These are phyloP conservation scores for Aspergillus wentii DNA, from an alignment of 495 filamentous ascomycete species.

Conservation along the genomic window DNA sequence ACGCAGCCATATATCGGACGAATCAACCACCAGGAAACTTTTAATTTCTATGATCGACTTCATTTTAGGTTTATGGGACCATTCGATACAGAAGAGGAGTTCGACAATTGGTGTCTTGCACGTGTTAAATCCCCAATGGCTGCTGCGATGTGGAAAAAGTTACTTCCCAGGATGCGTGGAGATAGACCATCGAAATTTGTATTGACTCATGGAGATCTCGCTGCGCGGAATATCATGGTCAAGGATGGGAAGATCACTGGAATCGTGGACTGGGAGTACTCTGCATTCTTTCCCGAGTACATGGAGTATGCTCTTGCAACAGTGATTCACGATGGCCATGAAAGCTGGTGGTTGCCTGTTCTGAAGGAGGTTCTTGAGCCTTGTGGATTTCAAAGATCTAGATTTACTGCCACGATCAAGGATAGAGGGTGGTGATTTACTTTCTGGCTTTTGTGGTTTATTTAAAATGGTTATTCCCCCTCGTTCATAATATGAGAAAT, in stretches of 20 bases:
- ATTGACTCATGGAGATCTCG: constrained; percentile 54
- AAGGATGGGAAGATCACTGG: constrained; percentile 34
- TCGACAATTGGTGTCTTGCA: constrained; percentile 9
- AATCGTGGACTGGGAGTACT: constrained; percentile 51
- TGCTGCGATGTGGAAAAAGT: constrained; percentile 5
- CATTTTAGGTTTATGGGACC: constrained; percentile 6
- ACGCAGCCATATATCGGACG: constrained; percentile 6
- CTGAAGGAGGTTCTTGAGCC: constrained; percentile 11
- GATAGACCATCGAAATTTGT: constrained; percentile 14
- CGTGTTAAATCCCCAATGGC: constrained; percentile 1
- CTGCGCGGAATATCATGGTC: constrained; percentile 51
- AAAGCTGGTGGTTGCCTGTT: constrained; percentile 11
- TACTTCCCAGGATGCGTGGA: constrained; percentile 2
- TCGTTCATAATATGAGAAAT: too few species aligned
- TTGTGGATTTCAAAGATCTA: constrained; percentile 3
- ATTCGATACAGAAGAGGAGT: constrained; percentile 10
- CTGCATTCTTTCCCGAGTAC: constrained; percentile 12
- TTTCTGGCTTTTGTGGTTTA: too few species aligned
- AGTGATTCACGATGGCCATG: constrained; percentile 5
- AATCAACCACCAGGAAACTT: not conserved
- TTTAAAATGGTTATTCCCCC: too few species aligned
- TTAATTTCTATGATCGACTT: constrained; percentile 1
- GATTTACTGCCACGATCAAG: constrained; percentile 4
- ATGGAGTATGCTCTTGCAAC: constrained; percentile 9
- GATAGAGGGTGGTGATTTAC: constrained; percentile 10